These are phyloP conservation scores for Apiospora kogelbergensis DNA, from an alignment of 2,329 filamentous ascomycete species.

Conservation along the genomic window DNA sequence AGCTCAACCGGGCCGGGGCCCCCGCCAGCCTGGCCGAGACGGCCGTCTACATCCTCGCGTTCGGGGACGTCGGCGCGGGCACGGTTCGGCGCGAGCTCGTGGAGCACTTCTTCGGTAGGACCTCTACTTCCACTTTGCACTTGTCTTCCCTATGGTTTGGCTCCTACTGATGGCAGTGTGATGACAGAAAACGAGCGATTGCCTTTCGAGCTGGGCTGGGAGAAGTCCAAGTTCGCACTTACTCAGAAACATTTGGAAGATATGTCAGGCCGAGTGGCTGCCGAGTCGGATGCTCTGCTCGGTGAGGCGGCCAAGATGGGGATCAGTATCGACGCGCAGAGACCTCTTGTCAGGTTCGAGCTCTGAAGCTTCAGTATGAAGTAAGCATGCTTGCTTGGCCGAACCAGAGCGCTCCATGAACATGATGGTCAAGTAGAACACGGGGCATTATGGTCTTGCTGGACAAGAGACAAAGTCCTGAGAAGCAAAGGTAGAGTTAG, in stretches of 20 bases:
- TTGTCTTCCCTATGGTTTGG: too few relatives aligned
- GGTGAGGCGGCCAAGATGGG: not conserved
- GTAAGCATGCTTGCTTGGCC: too few relatives aligned
- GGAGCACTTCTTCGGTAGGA: slow-evolving; percentile 46
- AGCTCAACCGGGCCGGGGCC: slow-evolving; percentile 39
- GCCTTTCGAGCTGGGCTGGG: slow-evolving; percentile 41
- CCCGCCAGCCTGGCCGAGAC: slow-evolving; percentile 49
- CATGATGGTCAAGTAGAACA: too few relatives aligned
- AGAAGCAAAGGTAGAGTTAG: too few relatives aligned
- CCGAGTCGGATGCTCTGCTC: not conserved
- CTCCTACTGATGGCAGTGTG: too few relatives aligned
- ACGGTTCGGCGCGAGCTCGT: slow-evolving; percentile 40
- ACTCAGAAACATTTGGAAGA: slow-evolving; percentile 4
- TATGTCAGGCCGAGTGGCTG: not conserved
- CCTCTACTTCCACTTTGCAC: too few relatives aligned
- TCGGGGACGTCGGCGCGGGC: slow-evolving; percentile 41
- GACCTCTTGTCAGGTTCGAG: not conserved
- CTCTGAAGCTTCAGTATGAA: too few relatives aligned
- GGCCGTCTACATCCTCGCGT: slow-evolving; percentile 44
- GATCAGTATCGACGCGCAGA: not conserved
- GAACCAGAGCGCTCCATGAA: too few relatives aligned
- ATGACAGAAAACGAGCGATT: too few relatives aligned
- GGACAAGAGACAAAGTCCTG: too few relatives aligned
- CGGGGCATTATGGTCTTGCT: too few relatives aligned
- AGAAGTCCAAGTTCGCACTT: slow-evolving; percentile 18